Evolutionary conservation across 331 rosid genomes (phyloP).

Genomic region (Cucumis variabilis): DNA sequence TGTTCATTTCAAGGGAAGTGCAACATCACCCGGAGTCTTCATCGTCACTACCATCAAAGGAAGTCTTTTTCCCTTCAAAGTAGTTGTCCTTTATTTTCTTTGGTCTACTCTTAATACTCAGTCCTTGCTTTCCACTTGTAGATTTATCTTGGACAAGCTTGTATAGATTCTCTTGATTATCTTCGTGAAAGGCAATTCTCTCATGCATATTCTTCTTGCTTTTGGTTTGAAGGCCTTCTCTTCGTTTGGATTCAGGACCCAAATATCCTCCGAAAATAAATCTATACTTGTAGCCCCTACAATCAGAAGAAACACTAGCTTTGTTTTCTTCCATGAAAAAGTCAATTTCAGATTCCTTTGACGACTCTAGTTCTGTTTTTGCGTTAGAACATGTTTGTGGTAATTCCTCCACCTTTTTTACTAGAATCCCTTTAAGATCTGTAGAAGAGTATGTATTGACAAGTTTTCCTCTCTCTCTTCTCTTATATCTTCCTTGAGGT

Average conservation of each 20-base stretch:
- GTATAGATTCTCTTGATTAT: conserved; percentile 96
- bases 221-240: conserved; percentile 36
- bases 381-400: conserved; percentile 40
- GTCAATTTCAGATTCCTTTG: conserved; percentile 47
- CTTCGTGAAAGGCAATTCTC: conserved; percentile 80
- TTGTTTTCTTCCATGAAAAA: conserved; percentile 53
- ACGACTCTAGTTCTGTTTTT: conserved; percentile 48
- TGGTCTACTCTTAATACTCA: conserved; percentile 79
- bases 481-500: conserved; percentile 94
- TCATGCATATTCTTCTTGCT: conserved; percentile 42
- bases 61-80: conserved; percentile 89
- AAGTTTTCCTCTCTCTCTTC: conserved; percentile 91
- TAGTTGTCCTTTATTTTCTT: conserved; percentile 91
- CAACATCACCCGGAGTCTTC: conserved; percentile 63
- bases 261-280: conserved; percentile 87
- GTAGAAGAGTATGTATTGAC: conserved; percentile 77
- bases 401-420: conserved; percentile 60
- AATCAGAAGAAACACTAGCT: conserved; percentile 55
- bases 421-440: conserved; percentile 99
- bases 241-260: conserved; percentile 78
- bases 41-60: conserved; percentile 70
- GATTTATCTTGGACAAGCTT: conserved; percentile 90
- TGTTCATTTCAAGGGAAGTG: conserved; percentile 42
- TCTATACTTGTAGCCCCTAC: conserved; percentile 94
- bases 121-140: conserved; percentile 96